Evolutionary conservation across 805 yeast genomes (phyloP).

Genomic region (Candida nanaspora): DNA sequence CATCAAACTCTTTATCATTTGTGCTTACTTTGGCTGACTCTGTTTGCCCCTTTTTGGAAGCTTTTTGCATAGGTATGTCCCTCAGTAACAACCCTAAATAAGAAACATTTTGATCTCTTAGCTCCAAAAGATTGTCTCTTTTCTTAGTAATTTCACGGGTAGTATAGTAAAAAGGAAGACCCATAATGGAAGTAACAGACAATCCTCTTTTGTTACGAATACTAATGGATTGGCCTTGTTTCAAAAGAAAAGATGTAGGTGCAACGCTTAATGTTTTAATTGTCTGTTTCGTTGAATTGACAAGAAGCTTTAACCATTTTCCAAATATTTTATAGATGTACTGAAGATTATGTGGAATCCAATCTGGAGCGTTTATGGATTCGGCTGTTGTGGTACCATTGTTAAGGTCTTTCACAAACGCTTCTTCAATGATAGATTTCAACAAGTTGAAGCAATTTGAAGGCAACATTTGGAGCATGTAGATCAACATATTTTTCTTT

Average conservation of each 20-base stretch:
- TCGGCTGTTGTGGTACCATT: slow-evolving; percentile 11
- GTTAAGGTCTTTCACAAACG: slow-evolving; percentile 12
- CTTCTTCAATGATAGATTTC: slow-evolving; percentile 18
- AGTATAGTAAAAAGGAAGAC: slow-evolving; percentile 29
- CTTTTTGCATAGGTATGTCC: slow-evolving; percentile 23
- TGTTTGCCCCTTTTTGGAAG: neutral
- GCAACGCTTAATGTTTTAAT: slow-evolving; percentile 10
- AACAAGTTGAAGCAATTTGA: slow-evolving; percentile 10
- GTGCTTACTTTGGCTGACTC: neutral
- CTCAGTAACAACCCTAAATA: slow-evolving; percentile 29
- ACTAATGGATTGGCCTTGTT: slow-evolving; percentile 7
- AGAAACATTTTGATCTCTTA: slow-evolving; percentile 25
- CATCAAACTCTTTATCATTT: neutral
- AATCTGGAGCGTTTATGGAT: slow-evolving; percentile 12
- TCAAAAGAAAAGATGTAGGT: slow-evolving; percentile 20
- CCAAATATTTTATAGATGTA: slow-evolving; percentile 4
- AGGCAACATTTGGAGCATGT: slow-evolving; percentile 35
- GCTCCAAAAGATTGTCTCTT: slow-evolving; percentile 11
- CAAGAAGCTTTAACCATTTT: slow-evolving; percentile 11
- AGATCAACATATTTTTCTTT: slow-evolving; percentile 23
- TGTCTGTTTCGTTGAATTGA: slow-evolving; percentile 8
- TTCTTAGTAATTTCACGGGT: slow-evolving; percentile 20
- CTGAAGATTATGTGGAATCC: slow-evolving; percentile 14
- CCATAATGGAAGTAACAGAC: slow-evolving; percentile 24
- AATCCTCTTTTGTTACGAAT: slow-evolving; percentile 4